These are phyloP conservation scores for Clonostachys byssicola DNA, from an alignment of 2,329 filamentous ascomycete species.

Conservation along the genomic window DNA sequence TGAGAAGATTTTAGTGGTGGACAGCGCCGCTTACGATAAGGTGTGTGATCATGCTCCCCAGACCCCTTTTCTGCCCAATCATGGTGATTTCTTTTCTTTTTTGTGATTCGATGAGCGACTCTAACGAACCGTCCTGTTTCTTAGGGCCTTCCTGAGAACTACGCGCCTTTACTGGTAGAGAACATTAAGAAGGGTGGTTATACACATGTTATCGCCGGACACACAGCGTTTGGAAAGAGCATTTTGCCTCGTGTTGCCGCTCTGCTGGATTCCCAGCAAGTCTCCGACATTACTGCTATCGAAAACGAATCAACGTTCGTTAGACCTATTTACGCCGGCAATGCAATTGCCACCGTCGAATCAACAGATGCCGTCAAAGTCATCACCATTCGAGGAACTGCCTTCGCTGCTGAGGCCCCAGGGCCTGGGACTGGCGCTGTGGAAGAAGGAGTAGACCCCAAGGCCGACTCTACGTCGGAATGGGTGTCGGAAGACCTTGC, in stretches of 20 bases:
- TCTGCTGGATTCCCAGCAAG: slow-evolving; percentile 84
- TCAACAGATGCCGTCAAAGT: slow-evolving; percentile 82
- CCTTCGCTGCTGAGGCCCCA: slow-evolving; percentile 72
- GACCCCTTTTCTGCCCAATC: too few relatives aligned
- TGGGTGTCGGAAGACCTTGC: slow-evolving; percentile 94
- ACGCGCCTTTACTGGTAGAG: slow-evolving; percentile 85
- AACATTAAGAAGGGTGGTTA: slow-evolving; percentile 96
- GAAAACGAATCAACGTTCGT: slow-evolving; percentile 92
- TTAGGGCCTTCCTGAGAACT: slow-evolving; percentile 85
- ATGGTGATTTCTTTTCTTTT: too few relatives aligned
- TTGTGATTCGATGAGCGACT: too few relatives aligned
- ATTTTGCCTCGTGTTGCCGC: slow-evolving; percentile 88
- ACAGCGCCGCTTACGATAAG: slow-evolving; percentile 90
- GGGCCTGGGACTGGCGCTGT: slow-evolving; percentile 72
- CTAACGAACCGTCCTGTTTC: too few relatives aligned
- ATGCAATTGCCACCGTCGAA: slow-evolving; percentile 94
- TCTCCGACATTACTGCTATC: slow-evolving; percentile 86
- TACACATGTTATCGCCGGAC: slow-evolving; percentile 84
- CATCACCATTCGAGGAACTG: slow-evolving; percentile 88
- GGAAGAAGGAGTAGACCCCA: slow-evolving; percentile 81
- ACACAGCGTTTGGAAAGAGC: slow-evolving; percentile 96
- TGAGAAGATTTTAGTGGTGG: slow-evolving; percentile 85
- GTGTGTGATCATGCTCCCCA: slow-evolving; percentile 33
- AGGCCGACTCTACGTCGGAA: slow-evolving; percentile 67
- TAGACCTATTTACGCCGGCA: slow-evolving; percentile 94